Evolutionary conservation across 2,329 filamentous ascomycete species (phyloP), one percentile per base, ranked within the genome.

Genomic region (Cladophialophora bantiana): DNA sequence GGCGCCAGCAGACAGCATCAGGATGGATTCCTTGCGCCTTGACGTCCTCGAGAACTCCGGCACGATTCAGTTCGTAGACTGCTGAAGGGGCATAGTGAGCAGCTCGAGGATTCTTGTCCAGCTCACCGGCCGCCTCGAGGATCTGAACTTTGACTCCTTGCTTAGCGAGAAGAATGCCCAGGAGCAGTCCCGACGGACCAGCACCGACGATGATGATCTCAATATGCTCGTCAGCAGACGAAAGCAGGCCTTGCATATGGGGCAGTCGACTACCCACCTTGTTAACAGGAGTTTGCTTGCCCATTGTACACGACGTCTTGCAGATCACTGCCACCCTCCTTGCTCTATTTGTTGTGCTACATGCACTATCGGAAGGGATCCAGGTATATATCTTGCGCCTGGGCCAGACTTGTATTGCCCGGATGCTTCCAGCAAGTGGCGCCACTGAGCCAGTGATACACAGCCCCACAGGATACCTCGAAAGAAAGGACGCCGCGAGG

Each of bases 31-130:
- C 81, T 18, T 77, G 74, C 7, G 74, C 73, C 26, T 78, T 78
- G 13, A 85, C 77, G 71, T 84, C 81, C n/a, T 83, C 81, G 18
- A 89, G 77, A 10, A 89, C 82, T 0, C 87, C 87, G 0, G 87
- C 87, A n/a, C 85, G 82, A 48, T 79, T 74, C 57, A 90, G 81
- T 65, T 88, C 86, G 45, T 83, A 84, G 52, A 87, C 83, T 1
- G 86, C 86, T 0, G 86, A 82, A 0, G 85, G 81, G 2, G 85
- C 85, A 74, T 89, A 89, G 75, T 89, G 86, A 6, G 87, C 85
- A 15, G 88, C 88, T 38, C 88, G 85, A 0, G 88, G 88, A 65
- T 86, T 85, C 65, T 83, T 79, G 77, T 88, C 85, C 54, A 89
- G 80, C 62, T 83, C 78, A 32, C 80, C 74, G 1, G 83, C 81